Evolutionary conservation across 352 stramenopile genomes (phyloP), one percentile per base, ranked within the genome.

Genomic region (Phytophthora agathidicida): DNA sequence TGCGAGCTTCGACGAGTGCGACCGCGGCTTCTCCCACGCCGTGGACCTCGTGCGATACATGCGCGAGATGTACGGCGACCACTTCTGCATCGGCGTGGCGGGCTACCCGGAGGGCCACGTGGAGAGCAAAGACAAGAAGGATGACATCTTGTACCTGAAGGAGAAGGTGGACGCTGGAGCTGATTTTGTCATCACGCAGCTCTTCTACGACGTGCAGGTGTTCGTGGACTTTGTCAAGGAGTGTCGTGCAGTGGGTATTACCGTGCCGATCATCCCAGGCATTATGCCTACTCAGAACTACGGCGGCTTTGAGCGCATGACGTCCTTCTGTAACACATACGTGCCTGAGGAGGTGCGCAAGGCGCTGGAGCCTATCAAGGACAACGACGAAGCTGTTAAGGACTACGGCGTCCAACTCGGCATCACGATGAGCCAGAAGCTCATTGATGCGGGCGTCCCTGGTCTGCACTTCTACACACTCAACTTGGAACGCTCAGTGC

Each of bases 241-340:
- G 48, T 98, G 90, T 55, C 80, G 91, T 30, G 72, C 68, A 5
- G 83, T 71, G 26, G 97, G 96, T 38, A 99, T 99, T 60, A 91
- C 83, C 2, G 89, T 91, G 30, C 97, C 97, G 7, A 96, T 99
- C 65, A 90, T 99, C 27, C 98, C 98, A 2, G 98, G 98, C 22
- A 94, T 99, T 68, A 99, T 99, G 97, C 98, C 96, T 31, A 98
- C 99, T 69, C 98, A 99, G 66, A 97, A 92, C 51, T 99, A 98
- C 70, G 84, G 86, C 36, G 97, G 97, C 32, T 99, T 99, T 71
- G 86, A 96, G 64, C 98, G 97, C 60, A 99, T 99, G 98, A 98
- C 93, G 17, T 94, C 93, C 66, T 99, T 98, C 77, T 89, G 80
- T 60, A 98, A 98, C 76, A 98, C 96, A 8, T 86, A 87, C 30